Conservation (phyloP, 1,139 yeast genomes). For the Lodderomyces elongisporus region DNA sequence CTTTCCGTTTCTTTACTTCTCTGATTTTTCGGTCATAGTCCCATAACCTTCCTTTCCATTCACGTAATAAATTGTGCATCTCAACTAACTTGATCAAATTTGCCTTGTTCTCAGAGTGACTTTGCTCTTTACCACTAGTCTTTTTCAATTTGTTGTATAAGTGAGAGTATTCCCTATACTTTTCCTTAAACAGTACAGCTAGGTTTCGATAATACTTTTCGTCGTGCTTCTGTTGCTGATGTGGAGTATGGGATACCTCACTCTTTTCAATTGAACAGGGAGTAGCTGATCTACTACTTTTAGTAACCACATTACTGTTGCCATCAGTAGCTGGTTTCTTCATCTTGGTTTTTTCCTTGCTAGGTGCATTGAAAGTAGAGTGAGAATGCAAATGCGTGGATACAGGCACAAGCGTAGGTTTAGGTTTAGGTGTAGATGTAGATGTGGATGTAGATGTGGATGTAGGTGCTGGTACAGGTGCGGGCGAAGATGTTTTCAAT, state of each 20-base stretch:
- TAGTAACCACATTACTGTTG: not conserved
- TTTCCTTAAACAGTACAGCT: constrained; percentile 31
- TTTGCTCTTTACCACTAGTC: too few species aligned
- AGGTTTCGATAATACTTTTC: constrained; percentile 21
- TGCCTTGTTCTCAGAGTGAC: constrained; percentile 14
- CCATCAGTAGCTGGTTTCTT: too few species aligned
- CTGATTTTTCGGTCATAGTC: constrained; percentile 23
- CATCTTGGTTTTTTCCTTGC: not conserved
- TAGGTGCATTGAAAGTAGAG: too few species aligned
- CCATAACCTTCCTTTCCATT: constrained; percentile 34
- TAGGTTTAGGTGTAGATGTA: too few species aligned
- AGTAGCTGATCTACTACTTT: too few species aligned
- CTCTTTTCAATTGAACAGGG: too few species aligned
- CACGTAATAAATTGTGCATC: constrained; percentile 30
- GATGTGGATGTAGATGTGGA: too few species aligned
- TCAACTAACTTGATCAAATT: constrained; percentile 27
- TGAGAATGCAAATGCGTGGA: too few species aligned
- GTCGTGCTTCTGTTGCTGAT: constrained; percentile 12
- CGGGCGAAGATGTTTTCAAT: too few species aligned
- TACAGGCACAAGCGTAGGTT: too few species aligned
- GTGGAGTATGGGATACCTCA: too few species aligned
- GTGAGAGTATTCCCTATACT: constrained; percentile 36
- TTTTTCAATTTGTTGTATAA: constrained; percentile 24
- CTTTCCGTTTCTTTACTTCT: not conserved
- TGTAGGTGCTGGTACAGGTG: too few species aligned